Base-by-base conservation (phyloP, 140 eudicot species). In the Anethum foeniculum region DNA sequence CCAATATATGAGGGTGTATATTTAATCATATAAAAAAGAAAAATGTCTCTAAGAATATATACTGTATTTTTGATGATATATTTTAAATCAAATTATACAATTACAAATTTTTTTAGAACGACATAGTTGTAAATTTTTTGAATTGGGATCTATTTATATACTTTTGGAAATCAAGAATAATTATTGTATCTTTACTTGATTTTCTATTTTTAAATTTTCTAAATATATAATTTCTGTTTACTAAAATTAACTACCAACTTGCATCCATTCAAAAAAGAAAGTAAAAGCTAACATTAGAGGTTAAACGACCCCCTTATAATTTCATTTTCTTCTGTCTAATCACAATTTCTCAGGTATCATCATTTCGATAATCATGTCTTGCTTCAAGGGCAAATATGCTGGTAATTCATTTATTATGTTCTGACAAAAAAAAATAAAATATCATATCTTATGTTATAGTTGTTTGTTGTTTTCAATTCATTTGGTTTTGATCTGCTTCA, bases 321-420 rank as follows among this genome's bases (percentile, higher is more conserved):
- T 34, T 62, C 68, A 23, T 25, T 8, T 60, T 25, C 10, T 60
- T 62, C 2, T n/a, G 1, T 62, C 69, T 62, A 25, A n/a, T 25
- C 69, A 62, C 16, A n/a, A 60, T 60, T 60, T 60, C 30, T 23
- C n/a, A 58, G 67, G 67, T 23, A 58, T 58, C 67, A 58, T 58
- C 67, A 60, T n/a, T n/a, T 60, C 69, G 1, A 62, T 25, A 62
- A 25, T 9, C 69, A 62, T 62, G 69, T 62, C 69, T 10, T 62
- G 69, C 69, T 62, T 8, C 69, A 62, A 9, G 69, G 69, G 69
- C 34, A 62, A 62, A 25, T 62, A 62, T 62, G 69, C 69, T n/a
- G 69, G 69, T 62, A 62, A n/a, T 60, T 9, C 34, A 25, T n/a
- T n/a, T 25, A 34, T 34, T 34, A 34, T 34, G 38, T 34, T 34